Conservation (phyloP, 805 yeast genomes). For the Yamadazyma sp. region DNA sequence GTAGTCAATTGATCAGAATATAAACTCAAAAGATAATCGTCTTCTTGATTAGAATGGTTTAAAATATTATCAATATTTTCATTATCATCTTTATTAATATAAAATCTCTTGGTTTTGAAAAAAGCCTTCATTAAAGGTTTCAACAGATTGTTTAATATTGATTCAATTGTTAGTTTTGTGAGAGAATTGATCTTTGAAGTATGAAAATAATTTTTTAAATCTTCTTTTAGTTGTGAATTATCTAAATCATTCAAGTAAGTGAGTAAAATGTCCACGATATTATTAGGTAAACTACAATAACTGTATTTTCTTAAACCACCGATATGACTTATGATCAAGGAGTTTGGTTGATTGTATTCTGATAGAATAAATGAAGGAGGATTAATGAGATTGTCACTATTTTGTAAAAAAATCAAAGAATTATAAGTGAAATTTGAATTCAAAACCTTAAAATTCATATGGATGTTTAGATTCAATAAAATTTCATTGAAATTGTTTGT, state of each 20-base stretch:
- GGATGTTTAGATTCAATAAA: constrained; percentile 31
- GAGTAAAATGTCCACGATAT: constrained; percentile 20
- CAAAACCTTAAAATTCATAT: constrained; percentile 19
- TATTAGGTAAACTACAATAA: constrained; percentile 37
- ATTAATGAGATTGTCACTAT: constrained; percentile 13
- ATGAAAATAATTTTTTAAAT: constrained; percentile 18
- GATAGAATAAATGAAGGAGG: constrained; percentile 33
- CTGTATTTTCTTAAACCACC: constrained; percentile 42
- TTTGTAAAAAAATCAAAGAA: constrained; percentile 25
- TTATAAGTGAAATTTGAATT: constrained; percentile 3
- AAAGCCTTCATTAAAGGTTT: constrained; percentile 28
- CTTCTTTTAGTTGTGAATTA: constrained; percentile 10
- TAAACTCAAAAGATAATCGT: constrained; percentile 31
- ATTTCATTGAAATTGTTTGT: constrained; percentile 30
- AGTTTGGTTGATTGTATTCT: constrained; percentile 21
- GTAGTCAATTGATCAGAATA: constrained; percentile 35
- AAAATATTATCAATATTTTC: constrained; percentile 5
- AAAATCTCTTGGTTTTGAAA: constrained; percentile 27
- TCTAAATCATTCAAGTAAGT: constrained; percentile 18
- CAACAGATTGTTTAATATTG: constrained; percentile 23
- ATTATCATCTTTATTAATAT: constrained; percentile 20
- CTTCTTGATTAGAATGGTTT: constrained; percentile 14
- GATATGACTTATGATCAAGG: constrained; percentile 32
- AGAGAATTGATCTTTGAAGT: constrained; percentile 14
- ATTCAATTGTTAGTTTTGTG: constrained; percentile 29